These are phyloP conservation scores for Maudiozyma pseudohumilis DNA, from an alignment of 805 yeast genomes.

Conservation along the genomic window DNA sequence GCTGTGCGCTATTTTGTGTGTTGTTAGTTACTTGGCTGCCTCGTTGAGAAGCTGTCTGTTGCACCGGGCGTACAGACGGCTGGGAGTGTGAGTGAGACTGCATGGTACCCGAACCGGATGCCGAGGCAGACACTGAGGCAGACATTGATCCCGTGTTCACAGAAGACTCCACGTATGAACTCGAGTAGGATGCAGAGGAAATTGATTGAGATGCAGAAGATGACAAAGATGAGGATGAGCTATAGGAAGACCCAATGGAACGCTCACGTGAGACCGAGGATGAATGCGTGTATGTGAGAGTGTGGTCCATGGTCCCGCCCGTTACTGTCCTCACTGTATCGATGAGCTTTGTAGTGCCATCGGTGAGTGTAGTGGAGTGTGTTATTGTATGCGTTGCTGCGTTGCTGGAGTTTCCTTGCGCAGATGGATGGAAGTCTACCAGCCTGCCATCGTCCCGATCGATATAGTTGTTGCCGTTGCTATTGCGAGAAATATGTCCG, in stretches of 20 bases:
- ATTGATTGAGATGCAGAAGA: slow-evolving; percentile 1
- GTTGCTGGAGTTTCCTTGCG: neutral
- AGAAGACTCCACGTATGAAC: neutral
- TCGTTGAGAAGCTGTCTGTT: too few species aligned
- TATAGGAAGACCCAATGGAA: neutral
- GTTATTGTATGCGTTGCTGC: neutral
- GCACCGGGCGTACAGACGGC: too few species aligned
- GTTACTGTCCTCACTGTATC: neutral
- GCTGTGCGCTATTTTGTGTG: too few species aligned
- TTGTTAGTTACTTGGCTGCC: too few species aligned
- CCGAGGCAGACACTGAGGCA: too few species aligned
- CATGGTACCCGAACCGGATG: too few species aligned
- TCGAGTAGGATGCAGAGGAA: neutral
- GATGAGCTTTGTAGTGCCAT: neutral
- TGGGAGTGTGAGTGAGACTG: too few species aligned
- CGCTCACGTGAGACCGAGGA: neutral
- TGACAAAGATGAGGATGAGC: neutral
- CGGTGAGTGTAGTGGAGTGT: neutral
- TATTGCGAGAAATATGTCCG: too few species aligned
- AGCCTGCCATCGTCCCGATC: too few species aligned
- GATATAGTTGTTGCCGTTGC: too few species aligned
- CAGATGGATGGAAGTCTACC: too few species aligned
- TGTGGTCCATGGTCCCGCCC: slow-evolving; percentile 1
- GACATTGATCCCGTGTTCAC: neutral
- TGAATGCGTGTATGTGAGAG: neutral